phyloP scores from a whole-genome alignment of 352 stramenopile species.

The Globisporangium nunn region DNA sequence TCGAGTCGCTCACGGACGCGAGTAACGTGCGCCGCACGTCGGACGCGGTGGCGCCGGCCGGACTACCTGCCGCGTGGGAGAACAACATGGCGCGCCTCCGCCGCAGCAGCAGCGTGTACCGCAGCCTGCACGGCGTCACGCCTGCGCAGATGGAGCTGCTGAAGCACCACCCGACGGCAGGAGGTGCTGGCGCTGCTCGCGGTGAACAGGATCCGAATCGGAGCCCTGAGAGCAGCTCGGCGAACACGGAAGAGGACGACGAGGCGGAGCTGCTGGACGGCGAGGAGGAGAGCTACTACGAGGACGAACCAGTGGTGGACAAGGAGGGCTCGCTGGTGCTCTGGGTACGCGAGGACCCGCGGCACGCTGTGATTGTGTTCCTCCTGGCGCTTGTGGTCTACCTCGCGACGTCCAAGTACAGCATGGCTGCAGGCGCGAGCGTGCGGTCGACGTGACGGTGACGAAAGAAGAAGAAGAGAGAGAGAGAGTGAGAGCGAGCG shows the following conservation, averaged over 20 bases:
- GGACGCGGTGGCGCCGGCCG: slow-evolving; percentile 7
- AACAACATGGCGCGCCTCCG: slow-evolving; percentile 27
- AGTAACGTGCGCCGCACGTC: slow-evolving; percentile 35
- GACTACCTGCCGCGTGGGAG: slow-evolving; percentile 25
- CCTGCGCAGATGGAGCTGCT: not conserved
- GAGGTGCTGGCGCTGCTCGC: not conserved
- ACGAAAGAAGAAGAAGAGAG: not conserved
- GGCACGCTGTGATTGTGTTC: slow-evolving; percentile 51
- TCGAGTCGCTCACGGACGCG: slow-evolving; percentile 68
- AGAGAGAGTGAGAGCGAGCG: too few species aligned
- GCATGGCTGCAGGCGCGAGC: slow-evolving; percentile 1
- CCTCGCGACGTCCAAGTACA: slow-evolving; percentile 18
- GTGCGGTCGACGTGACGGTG: slow-evolving; percentile 5
- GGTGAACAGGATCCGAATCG: slow-evolving; percentile 7
- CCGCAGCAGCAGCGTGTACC: slow-evolving; percentile 12
- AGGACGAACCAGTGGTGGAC: slow-evolving; percentile 19
- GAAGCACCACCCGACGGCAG: not conserved
- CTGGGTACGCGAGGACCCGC: slow-evolving; percentile 61
- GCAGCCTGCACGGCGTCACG: slow-evolving; percentile 8
- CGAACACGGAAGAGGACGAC: slow-evolving; percentile 15
- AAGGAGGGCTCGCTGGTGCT: slow-evolving; percentile 64
- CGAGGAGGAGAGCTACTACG: slow-evolving; percentile 18
- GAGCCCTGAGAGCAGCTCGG: slow-evolving; percentile 1
- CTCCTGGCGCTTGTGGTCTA: slow-evolving; percentile 58
- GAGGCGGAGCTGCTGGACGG: slow-evolving; percentile 14